Conservation (phyloP, 2,329 filamentous ascomycete species). For the Furcasterigmium sp. region DNA sequence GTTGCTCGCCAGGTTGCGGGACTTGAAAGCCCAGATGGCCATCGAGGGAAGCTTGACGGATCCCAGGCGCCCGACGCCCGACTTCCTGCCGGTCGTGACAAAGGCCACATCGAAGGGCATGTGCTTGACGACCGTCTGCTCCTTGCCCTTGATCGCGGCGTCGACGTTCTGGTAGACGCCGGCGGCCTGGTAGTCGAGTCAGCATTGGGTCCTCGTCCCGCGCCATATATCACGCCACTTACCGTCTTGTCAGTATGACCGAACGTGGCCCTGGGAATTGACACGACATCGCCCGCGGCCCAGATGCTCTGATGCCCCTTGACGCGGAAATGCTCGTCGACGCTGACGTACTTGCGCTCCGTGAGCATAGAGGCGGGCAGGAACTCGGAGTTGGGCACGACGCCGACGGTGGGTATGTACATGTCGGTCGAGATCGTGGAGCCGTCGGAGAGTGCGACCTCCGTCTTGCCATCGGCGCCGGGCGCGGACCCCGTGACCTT, state of each 20-base stretch:
- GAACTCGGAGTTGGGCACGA: slow-evolving; percentile 50
- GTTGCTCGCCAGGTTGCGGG: slow-evolving; percentile 41
- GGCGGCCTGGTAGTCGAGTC: slow-evolving; percentile 28
- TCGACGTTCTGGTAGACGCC: slow-evolving; percentile 50
- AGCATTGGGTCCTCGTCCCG: not conserved
- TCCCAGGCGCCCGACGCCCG: slow-evolving; percentile 44
- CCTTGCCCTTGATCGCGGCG: slow-evolving; percentile 37
- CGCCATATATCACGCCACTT: slow-evolving; percentile 9
- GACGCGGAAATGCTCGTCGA: slow-evolving; percentile 47
- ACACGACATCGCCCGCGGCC: slow-evolving; percentile 50
- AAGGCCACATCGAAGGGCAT: slow-evolving; percentile 44
- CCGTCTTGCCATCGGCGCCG: slow-evolving; percentile 37
- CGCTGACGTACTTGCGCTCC: slow-evolving; percentile 36
- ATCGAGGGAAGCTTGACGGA: slow-evolving; percentile 43
- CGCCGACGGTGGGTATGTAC: slow-evolving; percentile 52
- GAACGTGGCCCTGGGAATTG: slow-evolving; percentile 48
- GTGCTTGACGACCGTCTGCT: slow-evolving; percentile 36
- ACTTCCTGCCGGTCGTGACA: slow-evolving; percentile 41
- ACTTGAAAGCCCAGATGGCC: slow-evolving; percentile 46
- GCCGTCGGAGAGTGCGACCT: slow-evolving; percentile 40
- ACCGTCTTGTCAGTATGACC: slow-evolving; percentile 55
- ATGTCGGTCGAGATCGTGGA: slow-evolving; percentile 45
- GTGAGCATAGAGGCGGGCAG: slow-evolving; percentile 39
- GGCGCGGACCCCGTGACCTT: slow-evolving; percentile 30
- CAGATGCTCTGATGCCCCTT: slow-evolving; percentile 39